Conservation (phyloP, 2,329 filamentous ascomycete species). For the Aspergillus ibericus region DNA sequence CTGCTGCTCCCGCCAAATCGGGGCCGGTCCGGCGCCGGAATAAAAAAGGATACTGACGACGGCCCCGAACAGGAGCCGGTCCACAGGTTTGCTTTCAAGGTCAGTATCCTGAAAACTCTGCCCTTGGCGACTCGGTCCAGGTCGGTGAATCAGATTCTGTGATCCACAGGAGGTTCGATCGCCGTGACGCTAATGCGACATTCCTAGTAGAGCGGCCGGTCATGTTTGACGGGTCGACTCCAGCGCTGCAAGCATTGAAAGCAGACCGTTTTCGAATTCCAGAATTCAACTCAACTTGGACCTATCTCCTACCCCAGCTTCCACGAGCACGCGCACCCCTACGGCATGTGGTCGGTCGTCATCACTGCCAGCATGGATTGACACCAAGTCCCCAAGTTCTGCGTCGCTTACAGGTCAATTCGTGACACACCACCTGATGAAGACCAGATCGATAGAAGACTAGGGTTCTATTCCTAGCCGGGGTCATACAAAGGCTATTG, state of each 20-base stretch:
- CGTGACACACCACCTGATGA: background rate
- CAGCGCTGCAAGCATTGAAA: background rate
- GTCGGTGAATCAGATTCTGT: background rate
- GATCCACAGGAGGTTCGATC: background rate
- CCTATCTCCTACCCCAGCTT: background rate
- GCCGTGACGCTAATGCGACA: background rate
- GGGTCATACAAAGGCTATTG: slow-evolving; percentile 8
- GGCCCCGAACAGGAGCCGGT: slow-evolving; percentile 6
- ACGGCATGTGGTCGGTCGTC: background rate
- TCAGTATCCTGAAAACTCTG: background rate
- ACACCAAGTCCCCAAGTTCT: background rate
- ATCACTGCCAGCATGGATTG: background rate
- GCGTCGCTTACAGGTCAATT: background rate
- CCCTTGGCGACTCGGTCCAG: background rate
- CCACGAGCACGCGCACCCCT: background rate
- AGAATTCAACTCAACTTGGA: background rate
- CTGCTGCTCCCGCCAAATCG: background rate
- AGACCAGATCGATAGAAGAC: background rate
- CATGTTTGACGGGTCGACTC: background rate
- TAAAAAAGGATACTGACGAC: background rate
- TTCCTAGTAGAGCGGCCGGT: background rate
- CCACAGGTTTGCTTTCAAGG: background rate
- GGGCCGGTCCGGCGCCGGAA: slow-evolving; percentile 5
- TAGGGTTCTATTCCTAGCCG: background rate
- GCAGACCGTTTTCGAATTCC: background rate